Base-by-base conservation (phyloP, 1,139 yeast genomes). In the Pichia sp. region DNA sequence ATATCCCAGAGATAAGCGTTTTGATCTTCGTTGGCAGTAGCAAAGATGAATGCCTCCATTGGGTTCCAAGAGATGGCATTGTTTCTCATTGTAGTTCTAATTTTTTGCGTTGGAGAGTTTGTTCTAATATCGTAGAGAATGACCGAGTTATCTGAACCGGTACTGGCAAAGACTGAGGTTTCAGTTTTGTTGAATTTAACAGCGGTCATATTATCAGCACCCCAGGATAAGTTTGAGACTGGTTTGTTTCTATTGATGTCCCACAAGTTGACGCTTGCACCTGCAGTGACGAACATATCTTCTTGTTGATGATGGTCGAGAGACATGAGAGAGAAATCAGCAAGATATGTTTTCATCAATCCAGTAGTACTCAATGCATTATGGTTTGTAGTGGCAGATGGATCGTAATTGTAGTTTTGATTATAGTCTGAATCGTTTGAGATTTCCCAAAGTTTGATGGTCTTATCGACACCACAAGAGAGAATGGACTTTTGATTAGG, bases 61-160 rank as follows among this genome's bases (percentile, higher is more conserved):
- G 99, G 99, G 60, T 93, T 91, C 97, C 97, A 93, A 38, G 88
- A 72, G 22, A 93, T 68, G 30, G 93, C 72, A 59, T 93, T 93
- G 18, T 93, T 84, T 52, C 94, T 72, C 70, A 91, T 67, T 21
- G 76, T 67, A 21, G 94, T 85, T 30, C 82, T 84, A 42, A 91
- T 75, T 58, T 87, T 88, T 57, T 93, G 97, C 3, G 93, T 77
- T 11, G 98, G 96, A 2, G 94, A 72, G 51, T 83, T 77, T n/a
- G 96, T 86, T 51, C 98, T 74, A 37, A 86, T 68, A 59, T 93
- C 99, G 59, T 93, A 91, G 33, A 93, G 64, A 2, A 91, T 91
- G 38, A 91, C 70, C 2, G 96, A 82, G 49, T 94, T 82, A 58
- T 91, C 98, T 34, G 88, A 75, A 6, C 98, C 98, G 2, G 95